These are phyloP conservation scores for Starmerella bombicola DNA, from an alignment of 805 yeast genomes.

Conservation along the genomic window DNA sequence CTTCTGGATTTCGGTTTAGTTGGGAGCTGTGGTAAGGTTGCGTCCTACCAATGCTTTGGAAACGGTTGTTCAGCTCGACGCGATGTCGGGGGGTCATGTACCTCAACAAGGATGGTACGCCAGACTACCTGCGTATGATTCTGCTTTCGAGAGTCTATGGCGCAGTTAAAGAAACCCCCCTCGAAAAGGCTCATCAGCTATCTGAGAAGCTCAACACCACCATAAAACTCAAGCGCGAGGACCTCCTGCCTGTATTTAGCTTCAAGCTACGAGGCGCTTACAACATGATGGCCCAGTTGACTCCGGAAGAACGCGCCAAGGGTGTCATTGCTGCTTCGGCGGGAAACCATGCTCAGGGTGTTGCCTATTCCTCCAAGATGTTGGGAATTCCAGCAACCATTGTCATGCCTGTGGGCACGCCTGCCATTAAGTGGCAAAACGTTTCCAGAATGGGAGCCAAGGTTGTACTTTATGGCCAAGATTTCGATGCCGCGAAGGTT, in stretches of 20 bases:
- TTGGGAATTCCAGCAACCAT: constrained; percentile 87
- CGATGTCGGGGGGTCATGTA: background rate
- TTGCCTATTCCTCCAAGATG: constrained; percentile 78
- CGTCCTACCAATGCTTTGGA: too few relatives aligned
- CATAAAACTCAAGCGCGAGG: constrained; percentile 78
- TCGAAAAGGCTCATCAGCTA: constrained; percentile 59
- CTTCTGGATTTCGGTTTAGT: too few relatives aligned
- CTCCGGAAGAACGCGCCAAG: constrained; percentile 43
- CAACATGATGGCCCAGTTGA: constrained; percentile 84
- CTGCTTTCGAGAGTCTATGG: constrained; percentile 90
- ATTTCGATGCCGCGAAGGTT: constrained; percentile 85
- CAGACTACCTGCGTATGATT: constrained; percentile 88
- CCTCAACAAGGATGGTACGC: constrained; percentile 39
- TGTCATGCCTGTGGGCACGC: constrained; percentile 97
- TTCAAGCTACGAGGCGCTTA: constrained; percentile 96
- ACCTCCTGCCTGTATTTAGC: constrained; percentile 84
- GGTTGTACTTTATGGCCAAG: constrained; percentile 87
- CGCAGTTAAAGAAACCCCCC: constrained; percentile 82
- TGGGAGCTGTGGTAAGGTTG: too few relatives aligned
- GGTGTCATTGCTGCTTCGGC: constrained; percentile 99
- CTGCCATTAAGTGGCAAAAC: constrained; percentile 83
- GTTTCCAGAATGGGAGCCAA: constrained; percentile 88
- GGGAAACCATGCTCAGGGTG: constrained; percentile 99
- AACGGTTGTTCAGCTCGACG: constrained; percentile 5
- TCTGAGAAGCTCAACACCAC: constrained; percentile 65